Evolutionary conservation across 352 stramenopile species (phyloP).

Genomic region (Globisporangium barbulae): DNA sequence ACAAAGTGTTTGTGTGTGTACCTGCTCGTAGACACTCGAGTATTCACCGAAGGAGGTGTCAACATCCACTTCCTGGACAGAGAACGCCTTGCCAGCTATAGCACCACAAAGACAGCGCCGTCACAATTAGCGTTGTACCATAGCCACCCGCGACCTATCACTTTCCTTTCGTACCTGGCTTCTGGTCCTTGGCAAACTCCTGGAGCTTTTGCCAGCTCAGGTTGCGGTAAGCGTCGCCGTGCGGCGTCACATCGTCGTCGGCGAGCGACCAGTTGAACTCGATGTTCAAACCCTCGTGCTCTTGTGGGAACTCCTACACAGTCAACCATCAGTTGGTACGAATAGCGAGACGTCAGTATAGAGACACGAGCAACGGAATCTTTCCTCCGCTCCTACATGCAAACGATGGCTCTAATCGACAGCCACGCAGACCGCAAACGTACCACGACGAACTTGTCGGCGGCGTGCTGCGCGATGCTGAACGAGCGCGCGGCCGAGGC

Average conservation of each 20-base stretch:
- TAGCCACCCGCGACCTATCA: neutral
- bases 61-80: conserved; percentile 63
- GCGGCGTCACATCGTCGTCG: conserved; percentile 75
- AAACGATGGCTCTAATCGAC: neutral
- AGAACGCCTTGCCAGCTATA: conserved; percentile 53
- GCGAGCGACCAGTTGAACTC: conserved; percentile 87
- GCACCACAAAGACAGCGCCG: neutral
- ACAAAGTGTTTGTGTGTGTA: neutral
- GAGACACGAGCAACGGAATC: neutral
- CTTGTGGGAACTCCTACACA: conserved; percentile 63
- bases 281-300: conserved; percentile 79
- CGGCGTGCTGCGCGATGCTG: conserved; percentile 50
- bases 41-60: conserved; percentile 66
- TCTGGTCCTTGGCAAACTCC: conserved; percentile 62
- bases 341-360: conserved; percentile 2
- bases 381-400: neutral
- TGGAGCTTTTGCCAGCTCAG: conserved; percentile 61
- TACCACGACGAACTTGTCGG: conserved; percentile 79
- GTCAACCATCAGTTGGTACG: neutral
- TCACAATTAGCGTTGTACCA: neutral
- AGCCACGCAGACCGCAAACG: conserved; percentile 15
- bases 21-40: conserved; percentile 56
- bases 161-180: conserved; percentile 30
- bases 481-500: conserved; percentile 31
- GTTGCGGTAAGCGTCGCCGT: conserved; percentile 78